Evolutionary conservation across 129 eudicot genomes (phyloP).

Genomic region (Kitagawia praeruptora): DNA sequence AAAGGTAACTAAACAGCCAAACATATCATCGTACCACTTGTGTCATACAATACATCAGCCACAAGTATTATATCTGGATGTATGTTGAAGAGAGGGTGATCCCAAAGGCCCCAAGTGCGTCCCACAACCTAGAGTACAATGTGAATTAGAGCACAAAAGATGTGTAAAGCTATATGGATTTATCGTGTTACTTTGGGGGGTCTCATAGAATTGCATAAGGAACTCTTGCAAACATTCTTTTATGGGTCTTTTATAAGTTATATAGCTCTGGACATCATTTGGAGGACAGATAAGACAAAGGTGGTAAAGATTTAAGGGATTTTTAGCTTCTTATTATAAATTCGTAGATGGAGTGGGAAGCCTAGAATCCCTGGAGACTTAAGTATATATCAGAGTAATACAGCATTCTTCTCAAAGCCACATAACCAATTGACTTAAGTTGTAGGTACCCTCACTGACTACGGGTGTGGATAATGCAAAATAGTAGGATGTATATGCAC

Average conservation of each 20-base stretch:
- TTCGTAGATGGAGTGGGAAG: background rate
- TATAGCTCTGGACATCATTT: background rate
- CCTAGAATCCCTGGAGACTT: background rate
- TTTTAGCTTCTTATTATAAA: background rate
- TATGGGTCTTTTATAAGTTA: background rate
- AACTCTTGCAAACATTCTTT: background rate
- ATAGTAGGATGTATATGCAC: background rate
- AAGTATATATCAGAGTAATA: background rate
- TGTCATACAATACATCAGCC: conserved; percentile 90
- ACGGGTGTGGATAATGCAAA: background rate
- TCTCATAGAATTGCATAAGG: background rate
- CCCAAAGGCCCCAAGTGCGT: conserved; percentile 95
- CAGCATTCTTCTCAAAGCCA: background rate
- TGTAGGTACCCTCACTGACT: background rate
- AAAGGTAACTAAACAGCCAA: conserved; percentile 13
- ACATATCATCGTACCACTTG: conserved; percentile 44
- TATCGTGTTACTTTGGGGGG: background rate
- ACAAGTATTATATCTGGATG: conserved; percentile 76
- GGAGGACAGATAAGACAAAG: background rate
- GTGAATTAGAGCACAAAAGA: background rate
- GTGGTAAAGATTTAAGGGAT: background rate
- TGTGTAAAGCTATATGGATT: background rate
- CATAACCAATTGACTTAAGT: background rate
- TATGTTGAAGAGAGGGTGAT: conserved; percentile 47
- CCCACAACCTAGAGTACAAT: conserved; percentile 54